Evolutionary conservation across 2,329 filamentous ascomycete genomes (phyloP), one percentile per base, ranked within the genome.

Genomic region (Curvularia eragrostidis): DNA sequence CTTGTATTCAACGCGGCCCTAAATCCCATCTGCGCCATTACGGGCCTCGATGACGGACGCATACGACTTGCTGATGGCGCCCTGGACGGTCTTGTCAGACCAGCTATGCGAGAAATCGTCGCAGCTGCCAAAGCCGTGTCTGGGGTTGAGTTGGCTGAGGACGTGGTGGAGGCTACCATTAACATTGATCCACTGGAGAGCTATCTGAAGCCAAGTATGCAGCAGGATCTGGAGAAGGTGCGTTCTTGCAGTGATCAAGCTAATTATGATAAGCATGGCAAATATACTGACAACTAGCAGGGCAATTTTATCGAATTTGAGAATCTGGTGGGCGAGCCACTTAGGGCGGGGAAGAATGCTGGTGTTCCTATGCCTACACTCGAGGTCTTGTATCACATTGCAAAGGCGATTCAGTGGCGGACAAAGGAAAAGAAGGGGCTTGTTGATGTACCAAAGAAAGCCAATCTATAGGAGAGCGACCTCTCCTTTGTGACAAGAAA

Each of bases 291-390:
- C 3, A 12, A 12, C 8, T 7, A 34, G 19, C 23, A 80, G 80
- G 81, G 83, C 15, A 85, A 85, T 64, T 83, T 79, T 51, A 82
- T 84, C 57, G 85, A 87, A 68, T 79, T 81, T 47, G 84, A 87
- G 67, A 84, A 82, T 59, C 78, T 87, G 34, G 70, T 86, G 3
- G 84, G 84, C 1, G 84, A 86, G 73, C 83, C 84, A n/a, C 58
- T 87, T 44, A 73, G 81, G 2, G 84, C 83, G 62, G 85, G 80
- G 0, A 78, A 79, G 61, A 69, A 67, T 30, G 69, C 75, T 0
- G 83, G 83, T 1, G 82, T 87, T 1, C 56, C 74, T 1, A 82
- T 81, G 73, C 83, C 84, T 0, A 83, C 79, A 15, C 69, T 86
- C 30, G 72, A 75, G 54, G 76, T 80, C 6, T 61, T 86, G 1